These are phyloP conservation scores for Penicillium oxalicum DNA, from an alignment of 2,329 filamentous ascomycete genomes.

Conservation along the genomic window DNA sequence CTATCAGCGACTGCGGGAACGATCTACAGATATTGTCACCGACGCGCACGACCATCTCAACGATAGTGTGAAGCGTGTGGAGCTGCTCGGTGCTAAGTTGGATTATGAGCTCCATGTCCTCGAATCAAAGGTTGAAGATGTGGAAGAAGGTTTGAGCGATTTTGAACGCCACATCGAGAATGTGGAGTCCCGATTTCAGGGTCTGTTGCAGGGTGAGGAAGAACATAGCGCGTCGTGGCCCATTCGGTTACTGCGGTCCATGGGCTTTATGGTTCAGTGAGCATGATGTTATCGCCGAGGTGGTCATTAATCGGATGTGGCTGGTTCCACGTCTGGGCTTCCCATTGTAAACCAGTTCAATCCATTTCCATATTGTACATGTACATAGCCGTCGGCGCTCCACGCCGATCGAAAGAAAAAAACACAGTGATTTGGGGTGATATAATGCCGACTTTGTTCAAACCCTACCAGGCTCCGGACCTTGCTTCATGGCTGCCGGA, in stretches of 20 bases:
- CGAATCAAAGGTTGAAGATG: slow-evolving; percentile 74
- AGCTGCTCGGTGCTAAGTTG: slow-evolving; percentile 73
- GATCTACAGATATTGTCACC: slow-evolving; percentile 61
- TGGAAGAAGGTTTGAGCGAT: slow-evolving; percentile 72
- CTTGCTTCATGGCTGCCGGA: no score
- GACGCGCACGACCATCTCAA: slow-evolving; percentile 63
- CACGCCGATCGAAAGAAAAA: slow-evolving; percentile 6
- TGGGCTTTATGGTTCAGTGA: slow-evolving; percentile 20
- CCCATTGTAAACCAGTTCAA: slow-evolving; percentile 16
- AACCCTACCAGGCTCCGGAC: no score
- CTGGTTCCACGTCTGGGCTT: slow-evolving; percentile 17
- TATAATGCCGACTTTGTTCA: slow-evolving; percentile 8
- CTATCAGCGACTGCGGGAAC: slow-evolving; percentile 61
- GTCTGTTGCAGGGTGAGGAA: slow-evolving; percentile 58
- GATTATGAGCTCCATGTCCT: slow-evolving; percentile 86
- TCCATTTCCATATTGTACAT: slow-evolving; percentile 23
- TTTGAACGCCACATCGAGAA: slow-evolving; percentile 74
- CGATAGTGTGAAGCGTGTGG: slow-evolving; percentile 71
- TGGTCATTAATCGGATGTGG: slow-evolving; percentile 1
- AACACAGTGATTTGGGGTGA: slow-evolving; percentile 9
- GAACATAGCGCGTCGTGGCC: slow-evolving; percentile 59
- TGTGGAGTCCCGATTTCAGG: slow-evolving; percentile 59
- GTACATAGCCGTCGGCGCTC: slow-evolving; percentile 21
- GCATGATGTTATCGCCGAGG: background rate
- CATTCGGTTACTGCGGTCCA: slow-evolving; percentile 45